phyloP scores from a whole-genome alignment of 2,329 filamentous ascomycete genomes.

The Zymoseptoria tritici region DNA sequence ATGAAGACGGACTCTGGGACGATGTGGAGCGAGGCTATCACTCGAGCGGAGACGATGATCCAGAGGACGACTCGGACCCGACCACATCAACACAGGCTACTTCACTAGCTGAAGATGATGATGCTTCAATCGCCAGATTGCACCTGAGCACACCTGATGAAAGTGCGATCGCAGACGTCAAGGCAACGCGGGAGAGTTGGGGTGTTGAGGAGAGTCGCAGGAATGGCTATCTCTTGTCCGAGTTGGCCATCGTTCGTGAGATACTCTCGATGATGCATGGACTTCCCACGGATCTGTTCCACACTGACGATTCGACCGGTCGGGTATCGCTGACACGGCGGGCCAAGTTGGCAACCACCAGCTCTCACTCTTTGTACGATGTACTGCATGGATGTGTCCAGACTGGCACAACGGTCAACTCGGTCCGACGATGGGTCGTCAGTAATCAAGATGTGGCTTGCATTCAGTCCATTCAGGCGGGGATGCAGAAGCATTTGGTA shows the following conservation, averaged over 20 bases:
- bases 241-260: slow-evolving; percentile 68
- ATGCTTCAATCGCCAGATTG: slow-evolving; percentile 27
- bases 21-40: slow-evolving; percentile 59
- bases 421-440: slow-evolving; percentile 44
- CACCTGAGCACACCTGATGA: slow-evolving; percentile 27
- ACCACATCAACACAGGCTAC: slow-evolving; percentile 29
- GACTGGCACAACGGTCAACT: slow-evolving; percentile 42
- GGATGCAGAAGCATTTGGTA: slow-evolving; percentile 50
- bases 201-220: neutral
- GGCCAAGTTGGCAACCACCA: slow-evolving; percentile 6
- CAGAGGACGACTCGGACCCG: slow-evolving; percentile 20
- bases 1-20: slow-evolving; percentile 62
- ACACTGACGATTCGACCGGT: slow-evolving; percentile 26
- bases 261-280: slow-evolving; percentile 79
- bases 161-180: slow-evolving; percentile 32
- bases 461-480: slow-evolving; percentile 64
- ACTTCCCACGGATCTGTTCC: slow-evolving; percentile 65
- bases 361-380: slow-evolving; percentile 27
- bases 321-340: slow-evolving; percentile 11
- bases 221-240: slow-evolving; percentile 43
- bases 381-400: slow-evolving; percentile 40
- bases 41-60: slow-evolving; percentile 52
- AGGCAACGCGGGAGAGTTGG: slow-evolving; percentile 17
- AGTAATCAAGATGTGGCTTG: slow-evolving; percentile 30
- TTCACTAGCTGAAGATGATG: slow-evolving; percentile 33